phyloP scores from a whole-genome alignment of 164 flowering plant species.

The Cinnamomum micranthum region DNA sequence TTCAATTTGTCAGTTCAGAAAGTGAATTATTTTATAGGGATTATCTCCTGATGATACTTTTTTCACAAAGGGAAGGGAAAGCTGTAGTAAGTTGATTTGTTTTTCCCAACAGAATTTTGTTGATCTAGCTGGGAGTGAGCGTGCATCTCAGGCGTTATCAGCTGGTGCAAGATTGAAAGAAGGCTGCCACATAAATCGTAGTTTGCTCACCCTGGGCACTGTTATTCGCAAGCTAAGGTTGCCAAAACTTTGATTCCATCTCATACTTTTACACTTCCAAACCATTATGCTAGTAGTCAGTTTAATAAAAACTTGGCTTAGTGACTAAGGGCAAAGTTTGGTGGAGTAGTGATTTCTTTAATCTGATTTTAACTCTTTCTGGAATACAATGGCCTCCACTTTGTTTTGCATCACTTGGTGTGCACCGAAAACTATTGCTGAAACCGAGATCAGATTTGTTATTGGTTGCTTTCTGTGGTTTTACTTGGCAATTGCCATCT shows the following conservation, averaged over 20 bases:
- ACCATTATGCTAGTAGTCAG: background rate
- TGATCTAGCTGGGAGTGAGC: conserved; percentile 99
- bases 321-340: background rate
- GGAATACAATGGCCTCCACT: too few relatives aligned
- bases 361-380: background rate
- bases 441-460: background rate
- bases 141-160: conserved; percentile 83
- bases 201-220: conserved; percentile 86
- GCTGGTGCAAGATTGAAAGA: conserved; percentile 87
- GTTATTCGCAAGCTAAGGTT: conserved; percentile 96
- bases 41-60: background rate
- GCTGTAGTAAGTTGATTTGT: background rate
- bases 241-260: background rate
- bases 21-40: background rate
- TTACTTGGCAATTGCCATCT: background rate
- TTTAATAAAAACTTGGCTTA: too few relatives aligned
- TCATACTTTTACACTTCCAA: background rate
- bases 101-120: conserved; percentile 65
- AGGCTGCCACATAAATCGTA: conserved; percentile 96
- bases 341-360: background rate
- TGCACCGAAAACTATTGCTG: background rate
- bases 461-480: background rate
- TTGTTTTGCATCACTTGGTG: background rate
- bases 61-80: background rate
- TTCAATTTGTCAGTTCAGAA: too few relatives aligned